Conservation (phyloP, 2,329 filamentous ascomycete species). For the Ophiobolus disseminans region DNA sequence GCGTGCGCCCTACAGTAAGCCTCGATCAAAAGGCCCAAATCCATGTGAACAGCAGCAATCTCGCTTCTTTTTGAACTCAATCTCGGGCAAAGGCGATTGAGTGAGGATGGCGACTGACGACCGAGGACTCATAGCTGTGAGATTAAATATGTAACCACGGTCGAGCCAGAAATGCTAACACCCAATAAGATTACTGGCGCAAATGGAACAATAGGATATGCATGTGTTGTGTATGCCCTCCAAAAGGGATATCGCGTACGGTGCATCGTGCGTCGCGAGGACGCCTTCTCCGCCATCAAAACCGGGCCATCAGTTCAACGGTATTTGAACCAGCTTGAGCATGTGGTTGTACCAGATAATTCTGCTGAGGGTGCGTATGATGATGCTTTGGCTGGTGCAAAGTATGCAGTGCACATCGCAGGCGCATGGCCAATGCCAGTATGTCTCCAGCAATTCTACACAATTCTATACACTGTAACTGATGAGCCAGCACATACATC, state of each 20-base stretch:
- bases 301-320: constrained; percentile 36
- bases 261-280: constrained; percentile 39
- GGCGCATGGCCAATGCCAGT: constrained; percentile 44
- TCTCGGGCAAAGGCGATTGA: neutral
- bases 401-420: constrained; percentile 42
- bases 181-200: constrained; percentile 40
- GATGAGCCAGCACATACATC: constrained; percentile 32
- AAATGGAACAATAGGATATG: constrained; percentile 46
- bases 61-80: too few species aligned
- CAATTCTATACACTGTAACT: neutral
- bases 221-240: constrained; percentile 35
- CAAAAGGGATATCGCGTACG: constrained; percentile 39
- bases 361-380: constrained; percentile 35
- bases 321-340: constrained; percentile 29
- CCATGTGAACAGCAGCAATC: neutral
- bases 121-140: constrained; percentile 36
- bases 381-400: constrained; percentile 27
- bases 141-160: neutral
- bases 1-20: constrained; percentile 4
- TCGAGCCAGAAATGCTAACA: constrained; percentile 2
- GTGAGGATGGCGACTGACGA: constrained; percentile 17
- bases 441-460: neutral
- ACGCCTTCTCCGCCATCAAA: constrained; percentile 33
- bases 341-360: constrained; percentile 39
- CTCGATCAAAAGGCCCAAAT: constrained; percentile 5